These are phyloP conservation scores for Candida michaelii DNA, from an alignment of 805 yeast genomes.

Conservation along the genomic window DNA sequence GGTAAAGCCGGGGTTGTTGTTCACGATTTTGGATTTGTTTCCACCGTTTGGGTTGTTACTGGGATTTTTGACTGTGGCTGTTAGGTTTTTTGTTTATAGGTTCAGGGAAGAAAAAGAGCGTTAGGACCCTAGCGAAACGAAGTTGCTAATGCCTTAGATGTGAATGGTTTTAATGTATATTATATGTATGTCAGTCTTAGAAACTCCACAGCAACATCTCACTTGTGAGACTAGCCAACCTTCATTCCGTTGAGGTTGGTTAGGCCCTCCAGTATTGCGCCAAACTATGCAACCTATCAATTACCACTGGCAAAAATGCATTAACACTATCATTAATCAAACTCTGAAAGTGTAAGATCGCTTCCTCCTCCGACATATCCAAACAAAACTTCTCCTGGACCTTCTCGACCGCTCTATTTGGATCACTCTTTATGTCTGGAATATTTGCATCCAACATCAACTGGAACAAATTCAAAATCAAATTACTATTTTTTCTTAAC, in stretches of 20 bases:
- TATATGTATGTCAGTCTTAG: background rate
- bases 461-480: conserved; percentile 87
- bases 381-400: conserved; percentile 92
- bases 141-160: too few relatives aligned
- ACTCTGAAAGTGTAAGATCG: conserved; percentile 90
- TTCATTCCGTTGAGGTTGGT: too few relatives aligned
- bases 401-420: conserved; percentile 81
- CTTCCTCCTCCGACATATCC: conserved; percentile 94
- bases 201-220: too few relatives aligned
- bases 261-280: conserved; percentile 98
- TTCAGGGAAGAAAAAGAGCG: conserved; percentile 17
- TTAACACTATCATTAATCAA: conserved; percentile 91
- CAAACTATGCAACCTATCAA: conserved; percentile 89
- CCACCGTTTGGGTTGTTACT: conserved; percentile 28
- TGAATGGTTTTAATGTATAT: background rate
- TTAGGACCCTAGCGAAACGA: too few relatives aligned
- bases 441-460: conserved; percentile 92
- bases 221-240: too few relatives aligned
- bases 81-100: conserved; percentile 20
- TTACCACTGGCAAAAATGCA: conserved; percentile 91
- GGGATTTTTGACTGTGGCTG: conserved; percentile 22
- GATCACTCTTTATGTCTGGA: conserved; percentile 85
- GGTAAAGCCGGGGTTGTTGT: conserved; percentile 24
- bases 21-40: conserved; percentile 23
- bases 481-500: conserved; percentile 81